A percentile compares a stretch with the other conserved stretches of the same genome.
phyloP scores from a whole-genome alignment of 2,329 filamentous ascomycete genomes.

The Exophiala phaeomuriformis region DNA sequence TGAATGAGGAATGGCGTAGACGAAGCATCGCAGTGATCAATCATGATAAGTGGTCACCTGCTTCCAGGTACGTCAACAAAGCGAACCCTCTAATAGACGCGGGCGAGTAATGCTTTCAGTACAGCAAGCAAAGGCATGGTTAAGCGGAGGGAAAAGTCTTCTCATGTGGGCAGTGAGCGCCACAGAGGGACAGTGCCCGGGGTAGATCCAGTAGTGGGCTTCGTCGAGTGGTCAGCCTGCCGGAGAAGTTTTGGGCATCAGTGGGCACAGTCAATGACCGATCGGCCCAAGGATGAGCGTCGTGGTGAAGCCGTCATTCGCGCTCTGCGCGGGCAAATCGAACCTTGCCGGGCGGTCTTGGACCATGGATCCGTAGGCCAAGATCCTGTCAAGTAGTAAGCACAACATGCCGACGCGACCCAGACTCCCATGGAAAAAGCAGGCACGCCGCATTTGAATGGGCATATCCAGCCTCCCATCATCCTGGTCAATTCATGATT shows the following conservation, averaged over 20 bases:
- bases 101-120: conserved; percentile 12
- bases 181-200: conserved; percentile 22
- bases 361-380: conserved; percentile 13
- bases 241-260: conserved; percentile 8
- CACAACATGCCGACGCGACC: no score
- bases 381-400: no score
- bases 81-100: conserved; percentile 16
- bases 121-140: conserved; percentile 15
- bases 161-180: conserved; percentile 15
- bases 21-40: conserved; percentile 13
- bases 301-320: conserved; percentile 9
- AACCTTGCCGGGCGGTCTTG: conserved; percentile 4
- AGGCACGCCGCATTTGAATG: conserved; percentile 13
- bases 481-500: background rate
- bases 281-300: background rate
- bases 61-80: conserved; percentile 21
- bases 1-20: conserved; percentile 19
- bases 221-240: conserved; percentile 17
- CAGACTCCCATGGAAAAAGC: conserved; percentile 5
- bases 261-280: conserved; percentile 1
- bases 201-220: conserved; percentile 3
- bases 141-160: conserved; percentile 12
- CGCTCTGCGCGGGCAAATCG: conserved; percentile 2
- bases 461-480: conserved; percentile 1
- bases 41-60: conserved; percentile 7